A percentile compares a stretch with the other conserved stretches of the same genome.
phyloP scores from a whole-genome alignment of 2,329 filamentous ascomycete genomes.

The Chrysoporthe puriensis region DNA sequence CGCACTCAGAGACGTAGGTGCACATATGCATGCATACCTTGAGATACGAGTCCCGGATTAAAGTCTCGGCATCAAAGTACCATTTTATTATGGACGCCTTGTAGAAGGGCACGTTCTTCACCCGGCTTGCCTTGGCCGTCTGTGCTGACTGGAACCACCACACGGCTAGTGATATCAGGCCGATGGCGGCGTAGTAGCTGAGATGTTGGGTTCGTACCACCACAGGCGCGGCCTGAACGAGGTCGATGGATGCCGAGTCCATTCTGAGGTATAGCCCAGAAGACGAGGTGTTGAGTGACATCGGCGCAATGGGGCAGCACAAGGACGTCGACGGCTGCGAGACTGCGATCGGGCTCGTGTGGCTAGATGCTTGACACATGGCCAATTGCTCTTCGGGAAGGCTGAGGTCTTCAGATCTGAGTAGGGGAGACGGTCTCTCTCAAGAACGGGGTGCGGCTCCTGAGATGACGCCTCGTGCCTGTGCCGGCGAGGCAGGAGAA shows the following conservation, averaged over 20 bases:
- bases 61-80: constrained; percentile 53
- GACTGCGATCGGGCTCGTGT: constrained; percentile 25
- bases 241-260: constrained; percentile 31
- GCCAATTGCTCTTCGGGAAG: constrained; percentile 10
- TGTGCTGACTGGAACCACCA: constrained; percentile 43
- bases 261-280: constrained; percentile 31
- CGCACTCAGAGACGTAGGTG: not conserved
- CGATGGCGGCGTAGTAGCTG: constrained; percentile 48
- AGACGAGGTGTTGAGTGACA: constrained; percentile 32
- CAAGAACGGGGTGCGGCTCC: not conserved
- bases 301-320: constrained; percentile 24
- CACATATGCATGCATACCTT: constrained; percentile 41
- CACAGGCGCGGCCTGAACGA: constrained; percentile 35
- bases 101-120: constrained; percentile 49
- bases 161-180: constrained; percentile 40
- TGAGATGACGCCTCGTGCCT: not conserved
- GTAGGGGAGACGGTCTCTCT: not conserved
- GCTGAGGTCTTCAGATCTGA: not conserved
- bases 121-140: constrained; percentile 37
- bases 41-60: constrained; percentile 53
- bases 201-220: constrained; percentile 38
- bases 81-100: constrained; percentile 53
- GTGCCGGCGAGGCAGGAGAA: not conserved
- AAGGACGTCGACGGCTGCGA: constrained; percentile 19
- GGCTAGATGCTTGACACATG: constrained; percentile 22